Percentiles rank a stretch among this genome's conserved stretches.
These are phyloP conservation scores for Xylogone sp. DNA, from an alignment of 2,329 filamentous ascomycete genomes.

Conservation along the genomic window DNA sequence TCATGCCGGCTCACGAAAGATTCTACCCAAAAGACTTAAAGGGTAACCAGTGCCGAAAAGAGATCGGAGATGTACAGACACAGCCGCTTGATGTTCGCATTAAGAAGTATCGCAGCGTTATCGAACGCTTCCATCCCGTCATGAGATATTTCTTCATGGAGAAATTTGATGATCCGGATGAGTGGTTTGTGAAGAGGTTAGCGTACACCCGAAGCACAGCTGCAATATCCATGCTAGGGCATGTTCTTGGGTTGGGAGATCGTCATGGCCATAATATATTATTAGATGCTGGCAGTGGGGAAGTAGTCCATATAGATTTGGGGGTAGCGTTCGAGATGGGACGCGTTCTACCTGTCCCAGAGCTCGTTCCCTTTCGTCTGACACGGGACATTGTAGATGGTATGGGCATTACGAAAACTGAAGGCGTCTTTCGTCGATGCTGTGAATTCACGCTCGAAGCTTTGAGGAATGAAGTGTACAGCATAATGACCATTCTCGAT, in stretches of 20 bases:
- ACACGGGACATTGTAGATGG: constrained; percentile 94
- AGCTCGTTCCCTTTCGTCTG: constrained; percentile 91
- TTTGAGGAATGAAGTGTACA: constrained; percentile 89
- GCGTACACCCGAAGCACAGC: constrained; percentile 93
- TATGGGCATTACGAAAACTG: constrained; percentile 92
- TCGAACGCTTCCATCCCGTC: constrained; percentile 82
- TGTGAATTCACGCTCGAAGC: constrained; percentile 97
- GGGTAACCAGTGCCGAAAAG: constrained; percentile 69
- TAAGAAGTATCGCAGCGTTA: constrained; percentile 72
- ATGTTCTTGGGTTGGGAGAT: constrained; percentile 89
- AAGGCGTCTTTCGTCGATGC: constrained; percentile 95
- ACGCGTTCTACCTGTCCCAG: constrained; percentile 88
- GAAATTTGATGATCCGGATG: constrained; percentile 86
- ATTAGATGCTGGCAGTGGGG: constrained; percentile 82
- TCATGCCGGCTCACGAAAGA: constrained; percentile 83
- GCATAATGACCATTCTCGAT: constrained; percentile 97
- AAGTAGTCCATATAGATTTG: constrained; percentile 95
- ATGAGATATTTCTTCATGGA: constrained; percentile 98
- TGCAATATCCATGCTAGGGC: constrained; percentile 90
- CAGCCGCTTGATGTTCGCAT: constrained; percentile 69
- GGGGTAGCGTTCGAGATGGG: constrained; percentile 97
- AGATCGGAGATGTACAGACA: constrained; percentile 70
- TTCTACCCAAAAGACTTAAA: constrained; percentile 86
- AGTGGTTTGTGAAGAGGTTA: constrained; percentile 87
- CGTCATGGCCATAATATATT: constrained; percentile 96